Base-by-base conservation (phyloP, 1,284 basidiomycete species). In the Termitomyces sp. region DNA sequence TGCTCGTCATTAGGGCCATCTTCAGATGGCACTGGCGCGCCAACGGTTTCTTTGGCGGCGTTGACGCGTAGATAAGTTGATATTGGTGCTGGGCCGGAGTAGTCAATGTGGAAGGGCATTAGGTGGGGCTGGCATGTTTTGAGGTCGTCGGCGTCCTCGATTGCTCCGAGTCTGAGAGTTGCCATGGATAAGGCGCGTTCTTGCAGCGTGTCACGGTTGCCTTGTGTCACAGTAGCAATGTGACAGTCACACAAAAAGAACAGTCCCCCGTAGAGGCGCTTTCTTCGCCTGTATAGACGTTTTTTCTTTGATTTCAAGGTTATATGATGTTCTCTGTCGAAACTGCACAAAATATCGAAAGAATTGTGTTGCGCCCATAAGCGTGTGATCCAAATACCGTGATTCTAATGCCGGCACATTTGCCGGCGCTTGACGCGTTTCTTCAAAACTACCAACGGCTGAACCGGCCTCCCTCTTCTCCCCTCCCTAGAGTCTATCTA, bases 71-170 rank as follows among this genome's bases (percentile, higher is more conserved):
- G 84, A 68, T 85, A 92, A 5, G 85, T 86, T 5, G 83, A 83
- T 17, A 92, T 73, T 2, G 83, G 82, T 0, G 89, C 88, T 15
- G 78, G 78, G 0, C 90, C 91, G 5, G 79, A 75, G 68, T 90
- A 81, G 2, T 76, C 70, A 54, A 92, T 83, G 60, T 86, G 82
- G 61, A 92, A 92, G 1, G 90, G 90, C 84, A 93, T 88, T 42
- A 93, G 77, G 64, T 84, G 77, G 1, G 87, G 84, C 1, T 71
- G 67, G 28, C 73, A 74, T 49, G 34, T 49, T 26, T 52, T 34
- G 15, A 56, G 42, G 30, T 42, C 42, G 38, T 52, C 46, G 15
- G 10, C 49, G 31, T 53, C 51, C n/a, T 53, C 15, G 3, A 49
- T 46, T 21, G 50, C 15, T 42, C 26, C 55, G 2, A 60, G 46